Percentiles rank a stretch among this genome's conserved stretches.
Evolutionary conservation across 1,284 basidiomycete species (phyloP).

Genomic region (Afroboletus lepidellus): DNA sequence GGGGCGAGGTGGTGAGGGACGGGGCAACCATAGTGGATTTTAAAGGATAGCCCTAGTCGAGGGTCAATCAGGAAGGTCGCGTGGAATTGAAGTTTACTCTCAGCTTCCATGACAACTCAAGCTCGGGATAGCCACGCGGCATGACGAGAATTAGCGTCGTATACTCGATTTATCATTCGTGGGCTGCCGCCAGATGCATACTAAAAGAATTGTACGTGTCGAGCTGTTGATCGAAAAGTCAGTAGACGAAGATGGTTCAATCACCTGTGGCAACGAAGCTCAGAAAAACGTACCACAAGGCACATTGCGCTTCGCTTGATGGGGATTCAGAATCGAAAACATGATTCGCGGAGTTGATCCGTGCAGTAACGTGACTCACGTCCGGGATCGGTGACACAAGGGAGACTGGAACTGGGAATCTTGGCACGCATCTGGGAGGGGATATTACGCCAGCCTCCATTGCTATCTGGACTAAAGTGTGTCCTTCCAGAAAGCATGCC

Average conservation of each 20-base stretch:
- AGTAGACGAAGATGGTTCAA: neutral
- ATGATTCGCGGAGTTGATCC: neutral
- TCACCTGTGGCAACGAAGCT: neutral
- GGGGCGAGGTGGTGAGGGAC: neutral
- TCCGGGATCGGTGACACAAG: neutral
- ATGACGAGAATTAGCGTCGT: neutral
- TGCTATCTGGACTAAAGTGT: neutral
- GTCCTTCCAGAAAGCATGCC: neutral
- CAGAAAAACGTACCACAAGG: neutral
- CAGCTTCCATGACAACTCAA: neutral
- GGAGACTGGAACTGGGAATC: neutral
- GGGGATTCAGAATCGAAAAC: neutral
- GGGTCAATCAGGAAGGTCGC: neutral
- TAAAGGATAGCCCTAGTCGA: neutral
- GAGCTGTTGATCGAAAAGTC: neutral
- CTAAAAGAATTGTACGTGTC: neutral
- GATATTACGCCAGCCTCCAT: neutral
- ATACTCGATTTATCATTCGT: neutral
- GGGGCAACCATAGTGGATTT: slow-evolving; percentile 1
- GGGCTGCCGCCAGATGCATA: neutral
- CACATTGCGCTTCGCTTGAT: neutral
- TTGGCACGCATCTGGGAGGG: neutral
- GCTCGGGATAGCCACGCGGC: neutral
- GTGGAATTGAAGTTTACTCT: neutral
- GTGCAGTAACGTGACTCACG: neutral